phyloP scores from a whole-genome alignment of 805 yeast species.

The Saccharomyces cerevisiae region DNA sequence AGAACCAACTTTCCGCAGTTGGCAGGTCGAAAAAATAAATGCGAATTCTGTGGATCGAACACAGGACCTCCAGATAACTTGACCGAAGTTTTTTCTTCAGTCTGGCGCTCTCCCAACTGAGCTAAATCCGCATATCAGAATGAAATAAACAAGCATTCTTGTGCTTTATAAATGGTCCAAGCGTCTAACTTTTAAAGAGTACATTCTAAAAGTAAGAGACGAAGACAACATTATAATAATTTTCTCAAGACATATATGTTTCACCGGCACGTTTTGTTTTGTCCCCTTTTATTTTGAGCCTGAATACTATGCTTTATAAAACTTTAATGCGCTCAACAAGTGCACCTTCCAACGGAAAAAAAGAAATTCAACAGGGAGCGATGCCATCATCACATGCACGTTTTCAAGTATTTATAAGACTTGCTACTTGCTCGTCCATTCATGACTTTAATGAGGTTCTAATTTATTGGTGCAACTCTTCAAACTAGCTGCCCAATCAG shows the following conservation, averaged over 20 bases:
- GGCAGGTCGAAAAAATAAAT: constrained; percentile 20
- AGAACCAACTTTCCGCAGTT: too few species aligned
- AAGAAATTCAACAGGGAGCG: neutral
- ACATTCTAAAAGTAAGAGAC: constrained; percentile 22
- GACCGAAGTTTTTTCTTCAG: constrained; percentile 31
- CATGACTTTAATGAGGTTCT: neutral
- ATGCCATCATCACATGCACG: neutral
- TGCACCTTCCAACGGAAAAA: neutral
- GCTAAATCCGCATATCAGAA: constrained; percentile 32
- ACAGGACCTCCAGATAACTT: constrained; percentile 64
- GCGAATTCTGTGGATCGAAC: constrained; percentile 80
- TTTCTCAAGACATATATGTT: neutral
- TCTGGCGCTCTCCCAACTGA: constrained; percentile 41
- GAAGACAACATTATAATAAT: neutral
- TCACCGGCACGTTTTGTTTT: neutral
- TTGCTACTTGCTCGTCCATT: neutral
- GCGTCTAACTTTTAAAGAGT: constrained; percentile 30
- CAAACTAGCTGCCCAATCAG: neutral
- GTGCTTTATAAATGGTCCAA: too few species aligned
- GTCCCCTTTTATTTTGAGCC: neutral
- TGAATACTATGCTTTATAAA: neutral
- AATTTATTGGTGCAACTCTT: neutral
- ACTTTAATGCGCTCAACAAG: neutral
- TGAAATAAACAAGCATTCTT: constrained; percentile 15
- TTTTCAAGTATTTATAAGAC: neutral